Evolutionary conservation across 1,284 basidiomycete genomes (phyloP), one percentile per base, ranked within the genome.

Genomic region (Ceratobasidium sp.): DNA sequence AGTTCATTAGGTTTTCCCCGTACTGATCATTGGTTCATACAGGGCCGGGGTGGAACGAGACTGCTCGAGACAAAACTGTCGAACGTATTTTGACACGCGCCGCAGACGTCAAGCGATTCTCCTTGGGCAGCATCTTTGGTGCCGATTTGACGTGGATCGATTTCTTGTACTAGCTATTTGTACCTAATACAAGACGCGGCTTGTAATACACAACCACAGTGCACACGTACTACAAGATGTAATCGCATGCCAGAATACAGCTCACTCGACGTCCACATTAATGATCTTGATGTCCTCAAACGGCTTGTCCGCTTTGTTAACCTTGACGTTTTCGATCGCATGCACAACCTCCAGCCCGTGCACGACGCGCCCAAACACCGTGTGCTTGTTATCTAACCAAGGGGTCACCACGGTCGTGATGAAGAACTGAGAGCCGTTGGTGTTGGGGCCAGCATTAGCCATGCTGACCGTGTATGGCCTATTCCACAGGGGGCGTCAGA

Each of bases 391-490:
- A 81, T 97, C 93, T 67, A 99, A 84, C 95, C 96, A 98, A 6
- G 96, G 94, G 4, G 94, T 94, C 12, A 96, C 92, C 1, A 92
- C 96, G 1, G 96, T 98, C 1, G 97, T 99, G 80, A 99, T 96
- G 83, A 99, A 99, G 85, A 99, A 99, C 80, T 99, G 97, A 2
- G 92, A 93, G 1, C 92, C 97, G 79, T 99, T 99, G 46, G 97
- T 99, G 69, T 85, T 85, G 0, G 94, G 91, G 0, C 97, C 97
- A 1, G 94, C 93, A 76, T 99, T 99, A n/a, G 97, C 97, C 96
- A 98, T 98, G 78, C 94, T 96, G 60, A 99, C 85, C n/a, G 93
- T 97, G 79, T 98, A 98, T 0, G 97, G 96, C 73, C 92, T 93
- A 73, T 21, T 73, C 21, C 12, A 5, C 16, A 45, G 43, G 18